Conservation (phyloP, 2,329 filamentous ascomycete species). For the Stagonosporopsis tanaceti region DNA sequence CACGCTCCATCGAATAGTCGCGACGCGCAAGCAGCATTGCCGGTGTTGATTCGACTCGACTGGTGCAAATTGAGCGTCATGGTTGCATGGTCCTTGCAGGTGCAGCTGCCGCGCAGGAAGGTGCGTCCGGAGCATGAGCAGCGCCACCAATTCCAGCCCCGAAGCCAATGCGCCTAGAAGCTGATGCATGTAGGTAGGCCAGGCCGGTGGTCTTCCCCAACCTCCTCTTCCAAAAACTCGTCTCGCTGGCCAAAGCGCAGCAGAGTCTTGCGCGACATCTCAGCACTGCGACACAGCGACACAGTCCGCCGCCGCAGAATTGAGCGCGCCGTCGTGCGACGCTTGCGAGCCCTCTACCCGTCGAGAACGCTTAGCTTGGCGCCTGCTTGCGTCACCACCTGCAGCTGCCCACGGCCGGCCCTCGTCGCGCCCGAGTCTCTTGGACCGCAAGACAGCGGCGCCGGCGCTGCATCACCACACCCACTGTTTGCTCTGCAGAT, state of each 20-base stretch:
- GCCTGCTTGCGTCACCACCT: conserved; percentile 35
- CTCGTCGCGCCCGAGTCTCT: conserved; percentile 2
- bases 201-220: conserved; percentile 26
- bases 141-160: conserved; percentile 7
- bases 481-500: conserved; percentile 24
- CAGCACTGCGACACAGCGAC: not conserved
- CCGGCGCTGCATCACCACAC: conserved; percentile 27
- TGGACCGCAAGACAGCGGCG: conserved; percentile 17
- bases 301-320: not conserved
- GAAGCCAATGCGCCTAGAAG: conserved; percentile 18
- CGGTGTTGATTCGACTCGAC: not conserved
- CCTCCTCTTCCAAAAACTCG: conserved; percentile 17
- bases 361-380: conserved; percentile 31
- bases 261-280: conserved; percentile 11
- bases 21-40: not conserved
- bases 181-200: conserved; percentile 28
- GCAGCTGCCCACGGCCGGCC: conserved; percentile 1
- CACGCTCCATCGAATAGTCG: not conserved
- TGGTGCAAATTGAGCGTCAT: not conserved
- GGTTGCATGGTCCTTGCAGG: not conserved
- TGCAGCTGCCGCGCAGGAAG: not conserved
- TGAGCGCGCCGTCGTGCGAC: not conserved
- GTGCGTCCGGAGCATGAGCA: conserved; percentile 1
- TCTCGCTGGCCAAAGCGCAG: conserved; percentile 18
- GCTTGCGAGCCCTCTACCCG: not conserved